Evolutionary conservation across 169 alveolate species (phyloP).

Genomic region (Fabrea salina): DNA sequence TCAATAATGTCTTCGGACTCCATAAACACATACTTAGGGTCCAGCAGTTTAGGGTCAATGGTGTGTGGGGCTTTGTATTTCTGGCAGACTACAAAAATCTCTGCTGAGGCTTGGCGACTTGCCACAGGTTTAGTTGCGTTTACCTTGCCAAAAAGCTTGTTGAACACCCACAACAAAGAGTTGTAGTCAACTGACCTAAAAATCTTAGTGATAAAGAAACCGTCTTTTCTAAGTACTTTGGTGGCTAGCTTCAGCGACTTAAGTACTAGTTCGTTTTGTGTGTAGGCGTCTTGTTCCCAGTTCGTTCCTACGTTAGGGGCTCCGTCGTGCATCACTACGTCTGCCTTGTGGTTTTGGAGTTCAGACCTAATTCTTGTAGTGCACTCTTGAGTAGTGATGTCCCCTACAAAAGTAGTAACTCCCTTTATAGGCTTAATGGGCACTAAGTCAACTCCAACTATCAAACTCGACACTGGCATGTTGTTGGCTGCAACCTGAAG

Average conservation of each 20-base stretch:
- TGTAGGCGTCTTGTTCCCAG: constrained; percentile 98
- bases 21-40: constrained; percentile 92
- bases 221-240: constrained; percentile 76
- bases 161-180: constrained; percentile 95
- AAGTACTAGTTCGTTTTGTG: constrained; percentile 94
- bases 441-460: constrained; percentile 97
- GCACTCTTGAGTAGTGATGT: constrained; percentile 90
- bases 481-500: constrained; percentile 91
- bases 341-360: constrained; percentile 84
- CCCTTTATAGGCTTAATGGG: constrained; percentile 97
- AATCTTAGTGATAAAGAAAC: constrained; percentile 89
- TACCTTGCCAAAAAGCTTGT: constrained; percentile 93
- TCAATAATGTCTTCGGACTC: constrained; percentile 49
- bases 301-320: constrained; percentile 99
- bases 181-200: constrained; percentile 96
- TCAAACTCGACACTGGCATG: constrained; percentile 91
- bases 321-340: constrained; percentile 98
- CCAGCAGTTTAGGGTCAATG: constrained; percentile 94
- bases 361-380: constrained; percentile 39
- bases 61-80: constrained; percentile 93
- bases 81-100: constrained; percentile 94
- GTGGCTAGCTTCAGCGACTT: constrained; percentile 92
- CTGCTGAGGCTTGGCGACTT: constrained; percentile 97
- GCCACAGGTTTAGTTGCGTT: constrained; percentile 98
- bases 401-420: constrained; percentile 92